A percentile compares a stretch with the other conserved stretches of the same genome.
These are phyloP conservation scores for Metschnikowia baotianmanensis DNA, from an alignment of 805 yeast genomes.

Conservation along the genomic window DNA sequence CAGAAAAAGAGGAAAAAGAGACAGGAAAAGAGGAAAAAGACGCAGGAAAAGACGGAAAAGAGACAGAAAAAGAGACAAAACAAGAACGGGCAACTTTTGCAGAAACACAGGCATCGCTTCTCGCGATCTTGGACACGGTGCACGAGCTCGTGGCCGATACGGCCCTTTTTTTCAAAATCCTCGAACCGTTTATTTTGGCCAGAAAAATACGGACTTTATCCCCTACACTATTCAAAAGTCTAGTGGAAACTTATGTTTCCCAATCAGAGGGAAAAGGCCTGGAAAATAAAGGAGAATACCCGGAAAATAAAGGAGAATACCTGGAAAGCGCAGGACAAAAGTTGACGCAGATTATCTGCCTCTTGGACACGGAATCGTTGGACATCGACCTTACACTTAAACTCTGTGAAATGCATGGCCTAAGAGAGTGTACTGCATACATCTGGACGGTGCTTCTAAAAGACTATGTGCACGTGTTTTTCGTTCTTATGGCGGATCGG, in stretches of 20 bases:
- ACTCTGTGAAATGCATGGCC: slow-evolving; percentile 52
- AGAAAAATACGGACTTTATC: slow-evolving; percentile 51
- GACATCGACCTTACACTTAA: slow-evolving; percentile 76
- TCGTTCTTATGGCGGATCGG: slow-evolving; percentile 45
- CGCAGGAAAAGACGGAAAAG: no score
- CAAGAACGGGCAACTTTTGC: no score
- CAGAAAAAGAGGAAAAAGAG: no score
- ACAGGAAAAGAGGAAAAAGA: no score
- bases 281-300: no score
- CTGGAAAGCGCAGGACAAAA: slow-evolving; percentile 42
- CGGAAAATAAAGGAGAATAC: no score
- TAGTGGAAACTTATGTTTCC: slow-evolving; percentile 52
- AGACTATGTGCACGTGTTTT: slow-evolving; percentile 71
- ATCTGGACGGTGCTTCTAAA: slow-evolving; percentile 68
- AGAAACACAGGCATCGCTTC: no score
- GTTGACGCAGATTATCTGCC: slow-evolving; percentile 68
- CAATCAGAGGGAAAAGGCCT: no score
- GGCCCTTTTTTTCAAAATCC: slow-evolving; percentile 46
- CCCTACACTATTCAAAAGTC: slow-evolving; percentile 58
- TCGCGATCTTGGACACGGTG: slow-evolving; percentile 20
- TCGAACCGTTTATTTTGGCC: slow-evolving; percentile 51
- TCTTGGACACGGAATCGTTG: slow-evolving; percentile 61
- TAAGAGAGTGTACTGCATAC: slow-evolving; percentile 63
- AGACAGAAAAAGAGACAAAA: no score
- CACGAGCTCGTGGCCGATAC: slow-evolving; percentile 30